Percentiles rank a stretch among this genome's conserved stretches.
phyloP scores from a whole-genome alignment of 2,329 filamentous ascomycete species.

The Cucurbitaria berberidis region DNA sequence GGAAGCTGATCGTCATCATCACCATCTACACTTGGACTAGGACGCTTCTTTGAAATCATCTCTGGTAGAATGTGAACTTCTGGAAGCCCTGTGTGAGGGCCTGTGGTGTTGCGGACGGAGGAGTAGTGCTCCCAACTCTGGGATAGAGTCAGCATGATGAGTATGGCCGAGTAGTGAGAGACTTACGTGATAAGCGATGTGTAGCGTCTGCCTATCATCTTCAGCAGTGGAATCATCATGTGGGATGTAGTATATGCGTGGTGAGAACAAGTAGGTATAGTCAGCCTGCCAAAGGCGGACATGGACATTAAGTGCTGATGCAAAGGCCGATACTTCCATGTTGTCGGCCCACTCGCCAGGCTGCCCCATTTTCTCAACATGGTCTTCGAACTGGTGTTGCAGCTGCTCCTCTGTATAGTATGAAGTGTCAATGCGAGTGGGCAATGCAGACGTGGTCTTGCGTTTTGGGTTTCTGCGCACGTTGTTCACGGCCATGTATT shows the following conservation, averaged over 20 bases:
- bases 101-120: slow-evolving; percentile 66
- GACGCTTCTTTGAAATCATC: slow-evolving; percentile 51
- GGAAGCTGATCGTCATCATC: slow-evolving; percentile 57
- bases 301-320: slow-evolving; percentile 65
- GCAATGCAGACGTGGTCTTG: slow-evolving; percentile 57
- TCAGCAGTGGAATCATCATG: slow-evolving; percentile 37
- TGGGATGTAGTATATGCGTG: slow-evolving; percentile 42
- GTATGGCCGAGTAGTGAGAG: neutral
- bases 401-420: slow-evolving; percentile 61
- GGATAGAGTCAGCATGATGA: slow-evolving; percentile 26
- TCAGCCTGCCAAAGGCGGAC: slow-evolving; percentile 67
- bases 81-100: slow-evolving; percentile 64
- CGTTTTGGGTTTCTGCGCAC: slow-evolving; percentile 63
- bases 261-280: slow-evolving; percentile 58
- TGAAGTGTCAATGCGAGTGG: slow-evolving; percentile 53
- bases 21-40: slow-evolving; percentile 59
- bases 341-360: slow-evolving; percentile 70
- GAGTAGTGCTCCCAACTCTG: slow-evolving; percentile 71
- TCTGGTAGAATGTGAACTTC: slow-evolving; percentile 48
- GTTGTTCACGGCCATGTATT: slow-evolving; percentile 64
- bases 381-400: slow-evolving; percentile 59
- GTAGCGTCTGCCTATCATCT: slow-evolving; percentile 51
- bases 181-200: slow-evolving; percentile 70
- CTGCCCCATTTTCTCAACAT: slow-evolving; percentile 65
- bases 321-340: slow-evolving; percentile 71